Evolutionary conservation across 1,284 basidiomycete species (phyloP), one percentile per base, ranked within the genome.

Genomic region (Cystobasidium slooffiae): DNA sequence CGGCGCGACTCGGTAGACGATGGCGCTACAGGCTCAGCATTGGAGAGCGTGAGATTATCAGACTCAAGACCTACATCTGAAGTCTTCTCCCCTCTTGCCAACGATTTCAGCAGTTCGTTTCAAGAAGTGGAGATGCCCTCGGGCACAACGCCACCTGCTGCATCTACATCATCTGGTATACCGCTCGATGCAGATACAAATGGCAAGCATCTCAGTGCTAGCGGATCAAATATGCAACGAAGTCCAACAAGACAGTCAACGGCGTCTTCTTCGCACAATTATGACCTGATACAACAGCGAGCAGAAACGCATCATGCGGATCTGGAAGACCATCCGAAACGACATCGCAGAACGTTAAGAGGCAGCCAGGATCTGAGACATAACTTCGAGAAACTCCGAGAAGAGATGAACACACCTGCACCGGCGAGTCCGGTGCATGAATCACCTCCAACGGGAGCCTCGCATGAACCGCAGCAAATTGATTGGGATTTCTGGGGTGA

Each of bases 401-500:
- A 68, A 20, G 66, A 68, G 37, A 24, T 66, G 31, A 44, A 20
- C 14, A 24, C 49, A 52, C 64, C 64, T 49, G 41, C 18, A 2
- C 64, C 22, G n/a, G 51, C 31, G 37, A 43, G 24, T 4, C 39
- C 64, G 22, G 10, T 9, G 10, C 41, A 41, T 24, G 49, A 55
- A 2, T 1, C 14, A 12, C 20, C 37, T 39, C 18, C 64, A 7
- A 31, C 6, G 39, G 49, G 24, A 16, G 39, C 64, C 14, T 9
- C 24, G 3, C 49, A 52, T 8, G 64, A 66, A 22, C 24, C 64
- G 6, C 22, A 51, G 31, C 66, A 44, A 3, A 78, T 81, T 46
- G 84, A 85, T 76, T 85, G 84, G 97, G 90, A 91, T 78, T 99
- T 98, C 84, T 99, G 97, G 96, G 96, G 97, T 0, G 87, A 87